phyloP scores from a whole-genome alignment of 768 basidiomycete genomes.

The Suillus cothurnatus region DNA sequence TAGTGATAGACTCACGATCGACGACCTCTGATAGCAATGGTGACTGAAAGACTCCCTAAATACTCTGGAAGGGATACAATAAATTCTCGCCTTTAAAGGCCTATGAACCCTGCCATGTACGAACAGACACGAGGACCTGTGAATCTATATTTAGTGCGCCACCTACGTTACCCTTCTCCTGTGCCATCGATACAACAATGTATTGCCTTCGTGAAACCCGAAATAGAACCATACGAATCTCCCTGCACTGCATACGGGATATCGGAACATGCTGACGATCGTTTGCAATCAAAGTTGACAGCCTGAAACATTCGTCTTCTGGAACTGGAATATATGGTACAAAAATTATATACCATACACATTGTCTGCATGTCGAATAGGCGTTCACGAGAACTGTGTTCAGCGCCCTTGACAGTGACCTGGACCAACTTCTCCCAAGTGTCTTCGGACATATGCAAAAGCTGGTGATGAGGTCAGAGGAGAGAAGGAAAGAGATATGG shows the following conservation, averaged over 20 bases:
- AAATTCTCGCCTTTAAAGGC: background rate
- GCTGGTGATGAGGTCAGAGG: background rate
- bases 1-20: background rate
- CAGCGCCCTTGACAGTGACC: background rate
- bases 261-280: too few species aligned
- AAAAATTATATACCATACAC: too few species aligned
- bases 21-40: background rate
- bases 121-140: background rate
- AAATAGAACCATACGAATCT: background rate
- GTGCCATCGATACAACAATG: background rate
- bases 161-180: background rate
- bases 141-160: background rate
- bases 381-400: background rate
- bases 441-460: background rate
- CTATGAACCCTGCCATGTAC: background rate
- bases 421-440: background rate
- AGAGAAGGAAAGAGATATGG: background rate
- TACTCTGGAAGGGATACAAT: background rate
- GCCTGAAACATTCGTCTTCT: background rate
- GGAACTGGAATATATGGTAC: too few species aligned
- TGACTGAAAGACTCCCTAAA: background rate
- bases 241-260: background rate
- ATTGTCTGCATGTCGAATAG: too few species aligned
- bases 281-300: too few species aligned
- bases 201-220: background rate